Percentiles rank a stretch among this genome's conserved stretches.
These are phyloP conservation scores for Phytophthora ohioensis DNA, from an alignment of 352 stramenopile genomes.

Conservation along the genomic window DNA sequence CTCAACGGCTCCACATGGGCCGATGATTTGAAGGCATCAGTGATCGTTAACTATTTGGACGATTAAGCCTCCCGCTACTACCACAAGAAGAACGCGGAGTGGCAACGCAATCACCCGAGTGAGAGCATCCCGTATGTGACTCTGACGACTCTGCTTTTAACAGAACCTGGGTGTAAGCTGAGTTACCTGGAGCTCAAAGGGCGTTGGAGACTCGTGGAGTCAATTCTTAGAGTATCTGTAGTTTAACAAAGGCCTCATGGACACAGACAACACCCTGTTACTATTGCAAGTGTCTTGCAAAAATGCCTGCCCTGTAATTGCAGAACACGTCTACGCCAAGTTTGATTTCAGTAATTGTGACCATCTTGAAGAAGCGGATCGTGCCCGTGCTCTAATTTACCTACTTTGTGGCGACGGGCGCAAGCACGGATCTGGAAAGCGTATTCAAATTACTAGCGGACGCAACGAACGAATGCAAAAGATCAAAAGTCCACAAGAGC, in stretches of 20 bases:
- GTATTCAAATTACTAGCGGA: too few species aligned
- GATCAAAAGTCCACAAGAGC: not conserved
- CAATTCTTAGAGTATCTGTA: constrained; percentile 20
- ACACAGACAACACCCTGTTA: constrained; percentile 5
- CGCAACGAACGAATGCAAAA: not conserved
- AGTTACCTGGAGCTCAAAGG: constrained; percentile 20
- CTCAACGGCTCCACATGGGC: constrained; percentile 20
- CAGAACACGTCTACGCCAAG: not conserved
- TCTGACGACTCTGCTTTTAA: not conserved
- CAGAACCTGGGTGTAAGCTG: constrained; percentile 9
- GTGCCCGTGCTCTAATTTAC: not conserved
- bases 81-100: constrained; percentile 22
- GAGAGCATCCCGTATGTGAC: not conserved
- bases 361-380: not conserved
- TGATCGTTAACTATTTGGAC: constrained; percentile 15
- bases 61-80: constrained; percentile 11
- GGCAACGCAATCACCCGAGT: constrained; percentile 1
- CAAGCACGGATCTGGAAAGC: not conserved
- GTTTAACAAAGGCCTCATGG: constrained; percentile 21
- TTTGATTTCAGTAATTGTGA: not conserved
- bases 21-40: constrained; percentile 10
- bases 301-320: constrained; percentile 2
- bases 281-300: constrained; percentile 13
- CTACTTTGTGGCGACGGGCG: not conserved
- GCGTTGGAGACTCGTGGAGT: constrained; percentile 1